Percentiles rank a stretch among this genome's conserved stretches.
phyloP scores from a whole-genome alignment of 345 rosid genomes.

The Limnanthes douglasii region DNA sequence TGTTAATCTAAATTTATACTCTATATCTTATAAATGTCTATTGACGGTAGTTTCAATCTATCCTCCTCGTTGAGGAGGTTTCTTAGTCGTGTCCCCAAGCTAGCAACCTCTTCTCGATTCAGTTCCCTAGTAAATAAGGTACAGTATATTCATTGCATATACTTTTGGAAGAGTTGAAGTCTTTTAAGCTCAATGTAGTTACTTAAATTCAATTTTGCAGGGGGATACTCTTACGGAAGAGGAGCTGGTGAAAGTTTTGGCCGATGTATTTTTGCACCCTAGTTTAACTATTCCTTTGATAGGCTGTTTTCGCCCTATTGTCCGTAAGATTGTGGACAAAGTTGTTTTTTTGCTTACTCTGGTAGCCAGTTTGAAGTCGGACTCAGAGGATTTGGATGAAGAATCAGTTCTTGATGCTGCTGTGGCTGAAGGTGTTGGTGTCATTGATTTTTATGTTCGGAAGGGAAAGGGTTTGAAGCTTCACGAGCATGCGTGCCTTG shows the following conservation, averaged over 20 bases:
- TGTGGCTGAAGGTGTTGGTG: conserved; percentile 23
- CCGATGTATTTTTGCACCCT: conserved; percentile 56
- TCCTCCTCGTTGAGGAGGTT: conserved; percentile 39
- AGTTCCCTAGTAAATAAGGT: conserved; percentile 29
- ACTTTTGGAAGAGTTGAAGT: background rate
- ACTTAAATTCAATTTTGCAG: conserved; percentile 2
- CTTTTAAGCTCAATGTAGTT: background rate
- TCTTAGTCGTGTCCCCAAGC: conserved; percentile 48
- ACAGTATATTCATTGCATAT: no score
- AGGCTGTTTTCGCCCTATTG: conserved; percentile 47
- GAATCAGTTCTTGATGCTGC: conserved; percentile 14
- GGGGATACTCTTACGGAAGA: conserved; percentile 22
- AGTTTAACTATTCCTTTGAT: conserved; percentile 49
- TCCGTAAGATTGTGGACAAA: conserved; percentile 38
- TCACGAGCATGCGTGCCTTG: conserved; percentile 84
- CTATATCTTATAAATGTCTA: no score
- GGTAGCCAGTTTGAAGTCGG: conserved; percentile 37
- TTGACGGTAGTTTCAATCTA: conserved; percentile 60
- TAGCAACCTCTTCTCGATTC: conserved; percentile 16
- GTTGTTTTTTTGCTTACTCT: conserved; percentile 33
- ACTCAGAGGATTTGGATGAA: conserved; percentile 14
- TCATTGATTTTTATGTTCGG: conserved; percentile 34
- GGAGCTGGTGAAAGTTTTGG: conserved; percentile 35
- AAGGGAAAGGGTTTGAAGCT: conserved; percentile 53
- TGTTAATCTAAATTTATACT: no score